Evolutionary conservation across 352 stramenopile species (phyloP), one percentile per base, ranked within the genome.

Genomic region (Phytopythium montanum): DNA sequence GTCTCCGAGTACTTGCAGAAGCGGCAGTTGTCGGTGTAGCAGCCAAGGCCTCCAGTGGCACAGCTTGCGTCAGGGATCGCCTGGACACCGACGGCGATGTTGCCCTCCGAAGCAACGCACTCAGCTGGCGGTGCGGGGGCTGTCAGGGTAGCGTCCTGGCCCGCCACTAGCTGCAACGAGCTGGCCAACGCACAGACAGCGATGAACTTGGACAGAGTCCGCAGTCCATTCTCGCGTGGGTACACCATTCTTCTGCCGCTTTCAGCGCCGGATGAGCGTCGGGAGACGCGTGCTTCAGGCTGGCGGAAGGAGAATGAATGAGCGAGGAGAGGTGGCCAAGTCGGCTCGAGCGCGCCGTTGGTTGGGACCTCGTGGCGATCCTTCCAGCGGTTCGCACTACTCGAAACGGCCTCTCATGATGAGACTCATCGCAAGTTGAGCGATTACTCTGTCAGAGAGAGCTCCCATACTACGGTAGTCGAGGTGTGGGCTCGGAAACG

Each of bases 1-100:
- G 68, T 73, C n/a, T 76, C 68, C 0, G 63, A 38, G 23, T 66
- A 38, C 52, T 76, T 79, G 64, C 73, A 82, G 28, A 63, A 75
- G 21, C 73, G 70, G 60, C 73, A 82, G 33, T 61, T 42, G 12
- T 56, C 55, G 41, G 60, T 72, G 66, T 69, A 76, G 56, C 73
- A 81, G 9, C 73, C 73, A n/a, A 81, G 62, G 2, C 73, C 73
- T 38, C 73, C 73, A 25, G 23, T 49, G 13, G 38, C 45, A 23
- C 73, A 81, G 10, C 57, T 51, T 1, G 58, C 45, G 42, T 82
- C 70, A 2, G 61, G 59, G 31, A 78, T 58, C 7, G 55, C 69
- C 12, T 62, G 65, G 31, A 82, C 70, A 49, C 73, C 73, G 26
- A 69, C 48, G 8, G 29, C 64, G 38, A 67, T 64, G 54, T 76